Percentiles rank a stretch among this genome's conserved stretches.
Evolutionary conservation across 192 early-diverging fungal species (phyloP).

Genomic region (Backusella parvicylindrica): DNA sequence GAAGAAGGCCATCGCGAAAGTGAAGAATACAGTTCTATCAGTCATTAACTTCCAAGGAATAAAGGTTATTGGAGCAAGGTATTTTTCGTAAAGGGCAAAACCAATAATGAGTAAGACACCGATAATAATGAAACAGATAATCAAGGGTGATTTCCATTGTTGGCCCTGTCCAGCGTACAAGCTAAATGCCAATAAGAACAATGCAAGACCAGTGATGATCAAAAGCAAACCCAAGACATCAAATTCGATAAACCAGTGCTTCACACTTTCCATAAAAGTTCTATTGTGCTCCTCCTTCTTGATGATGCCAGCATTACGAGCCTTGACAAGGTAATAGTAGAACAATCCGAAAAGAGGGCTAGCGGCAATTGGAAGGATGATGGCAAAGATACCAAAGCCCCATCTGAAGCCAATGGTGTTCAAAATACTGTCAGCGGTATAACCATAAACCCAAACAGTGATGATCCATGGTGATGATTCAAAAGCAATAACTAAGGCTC

Average conservation of each 20-base stretch:
- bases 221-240: conserved; percentile 8
- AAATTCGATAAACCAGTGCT: background rate
- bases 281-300: conserved; percentile 9
- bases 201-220: conserved; percentile 10
- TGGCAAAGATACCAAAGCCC: conserved; percentile 22
- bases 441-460: conserved; percentile 9
- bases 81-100: background rate
- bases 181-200: conserved; percentile 13
- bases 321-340: conserved; percentile 7
- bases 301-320: conserved; percentile 7
- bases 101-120: background rate
- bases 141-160: conserved; percentile 9
- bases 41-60: conserved; percentile 5
- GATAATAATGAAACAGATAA: conserved; percentile 11
- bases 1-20: conserved; percentile 1
- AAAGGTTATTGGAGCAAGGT: background rate
- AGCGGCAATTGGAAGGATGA: background rate
- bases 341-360: conserved; percentile 9
- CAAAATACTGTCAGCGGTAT: conserved; percentile 10
- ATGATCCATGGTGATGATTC: conserved; percentile 1
- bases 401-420: conserved; percentile 14
- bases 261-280: background rate
- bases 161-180: background rate
- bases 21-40: conserved; percentile 1
- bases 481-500: conserved; percentile 11